Conservation (phyloP, 2,329 filamentous ascomycete species). For the Chaetomium sp. region DNA sequence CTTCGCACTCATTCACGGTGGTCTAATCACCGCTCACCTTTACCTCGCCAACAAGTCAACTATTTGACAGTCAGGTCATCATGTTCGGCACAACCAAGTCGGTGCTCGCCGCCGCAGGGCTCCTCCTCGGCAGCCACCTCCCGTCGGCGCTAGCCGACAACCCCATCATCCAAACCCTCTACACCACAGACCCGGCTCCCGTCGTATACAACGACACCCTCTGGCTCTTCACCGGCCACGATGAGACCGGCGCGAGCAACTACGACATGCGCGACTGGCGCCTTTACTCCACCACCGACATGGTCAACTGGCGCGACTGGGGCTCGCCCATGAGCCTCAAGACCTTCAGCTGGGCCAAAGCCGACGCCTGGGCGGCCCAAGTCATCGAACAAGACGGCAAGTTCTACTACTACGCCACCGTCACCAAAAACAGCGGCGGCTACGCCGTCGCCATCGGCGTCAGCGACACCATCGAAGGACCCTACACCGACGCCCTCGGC, state of each 20-base stretch:
- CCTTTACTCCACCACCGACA: background rate
- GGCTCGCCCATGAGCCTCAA: background rate
- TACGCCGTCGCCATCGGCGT: background rate
- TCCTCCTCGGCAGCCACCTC: too few relatives aligned
- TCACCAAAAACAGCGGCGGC: background rate
- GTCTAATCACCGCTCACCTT: too few relatives aligned
- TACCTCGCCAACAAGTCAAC: too few relatives aligned
- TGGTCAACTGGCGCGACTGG: slow-evolving; percentile 1
- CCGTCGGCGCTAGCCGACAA: background rate
- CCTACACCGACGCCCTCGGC: background rate
- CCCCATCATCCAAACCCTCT: background rate
- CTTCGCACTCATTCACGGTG: too few relatives aligned
- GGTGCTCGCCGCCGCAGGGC: too few relatives aligned
- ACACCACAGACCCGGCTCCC: background rate
- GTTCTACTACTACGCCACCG: slow-evolving; percentile 1
- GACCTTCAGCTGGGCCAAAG: background rate
- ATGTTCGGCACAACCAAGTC: too few relatives aligned
- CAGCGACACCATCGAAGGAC: background rate
- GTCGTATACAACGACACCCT: background rate
- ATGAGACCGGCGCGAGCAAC: background rate
- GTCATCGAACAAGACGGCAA: background rate
- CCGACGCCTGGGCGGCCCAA: background rate
- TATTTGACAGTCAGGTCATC: too few relatives aligned
- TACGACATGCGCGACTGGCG: background rate
- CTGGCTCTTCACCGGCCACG: slow-evolving; percentile 1